Evolutionary conservation across 2,329 filamentous ascomycete genomes (phyloP), one percentile per base, ranked within the genome.

Genomic region (Parastagonospora avenae): DNA sequence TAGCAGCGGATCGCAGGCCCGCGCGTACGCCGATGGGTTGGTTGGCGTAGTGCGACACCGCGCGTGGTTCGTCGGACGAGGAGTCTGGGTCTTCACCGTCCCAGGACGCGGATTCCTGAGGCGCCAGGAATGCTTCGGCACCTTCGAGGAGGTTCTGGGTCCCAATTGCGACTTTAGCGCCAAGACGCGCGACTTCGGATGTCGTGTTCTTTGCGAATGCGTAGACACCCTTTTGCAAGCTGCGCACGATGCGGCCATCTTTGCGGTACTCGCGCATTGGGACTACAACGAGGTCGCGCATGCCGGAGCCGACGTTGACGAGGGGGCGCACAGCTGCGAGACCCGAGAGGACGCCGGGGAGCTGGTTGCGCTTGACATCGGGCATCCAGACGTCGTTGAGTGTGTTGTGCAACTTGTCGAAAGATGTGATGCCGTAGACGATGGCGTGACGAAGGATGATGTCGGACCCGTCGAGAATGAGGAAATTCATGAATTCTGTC

Each of bases 401-500:
- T 2, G 88, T 93, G 72, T 92, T 85, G 46, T 94, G 92, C 2
- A 99, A 82, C 42, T 90, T 87, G 61, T 97, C 92, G 62, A 97
- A 97, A 0, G 94, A 94, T 7, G 86, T 86, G 1, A 96, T 85
- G 27, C 95, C 94, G 62, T 97, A 97, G 31, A 97, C 85, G 61
- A 99, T 97, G 24, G 90, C 89, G 70, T 93, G 92, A 10, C 90
- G 85, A 46, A 99, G 82, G 6, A 89, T 84, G 82, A 99, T 89
- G 54, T 93, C 87, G 2, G 94, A 87, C 59, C 90, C 88, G 62
- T 99, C 94, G 1, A 99, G 83, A 11, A 93, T 90, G 58, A 99
- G 83, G 70, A 99, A 97, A 73, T 99, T 99, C 92, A 97, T 97
- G 67, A 99, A 96, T 72, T 99, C 94, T 0, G 91, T 96, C 0